Percentiles rank a stretch among this genome's conserved stretches.
Evolutionary conservation across 2,329 filamentous ascomycete species (phyloP).

Genomic region (Apiospora malaysiana): DNA sequence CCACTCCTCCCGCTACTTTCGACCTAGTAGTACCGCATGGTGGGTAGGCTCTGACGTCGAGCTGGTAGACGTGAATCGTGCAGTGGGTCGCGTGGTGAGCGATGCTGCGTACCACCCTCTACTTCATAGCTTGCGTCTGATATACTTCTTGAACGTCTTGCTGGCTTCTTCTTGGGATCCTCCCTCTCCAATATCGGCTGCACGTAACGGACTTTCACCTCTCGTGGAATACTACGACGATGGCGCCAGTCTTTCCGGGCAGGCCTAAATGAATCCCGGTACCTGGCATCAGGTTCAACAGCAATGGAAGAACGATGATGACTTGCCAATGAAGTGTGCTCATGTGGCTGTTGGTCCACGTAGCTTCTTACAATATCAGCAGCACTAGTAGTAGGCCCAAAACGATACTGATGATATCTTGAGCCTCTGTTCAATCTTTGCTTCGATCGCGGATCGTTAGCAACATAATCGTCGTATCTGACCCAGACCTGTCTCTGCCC

Average conservation of each 20-base stretch:
- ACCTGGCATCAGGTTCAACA: neutral
- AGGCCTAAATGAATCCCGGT: neutral
- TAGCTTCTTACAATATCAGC: neutral
- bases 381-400: neutral
- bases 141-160: neutral
- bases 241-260: neutral
- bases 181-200: neutral
- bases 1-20: conserved; percentile 11
- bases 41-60: conserved; percentile 28
- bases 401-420: neutral
- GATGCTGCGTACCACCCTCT: neutral
- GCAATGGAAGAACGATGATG: neutral
- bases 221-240: neutral
- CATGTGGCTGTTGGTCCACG: neutral
- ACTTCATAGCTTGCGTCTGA: neutral
- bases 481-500: neutral
- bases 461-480: neutral
- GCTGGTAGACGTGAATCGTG: neutral
- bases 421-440: no score
- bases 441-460: neutral
- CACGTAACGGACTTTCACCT: neutral
- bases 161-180: neutral
- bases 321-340: neutral
- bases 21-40: conserved; percentile 18
- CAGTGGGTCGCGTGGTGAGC: neutral